These are phyloP conservation scores for Euphorbia neoarborescens DNA, from an alignment of 441 rosid genomes.

Conservation along the genomic window DNA sequence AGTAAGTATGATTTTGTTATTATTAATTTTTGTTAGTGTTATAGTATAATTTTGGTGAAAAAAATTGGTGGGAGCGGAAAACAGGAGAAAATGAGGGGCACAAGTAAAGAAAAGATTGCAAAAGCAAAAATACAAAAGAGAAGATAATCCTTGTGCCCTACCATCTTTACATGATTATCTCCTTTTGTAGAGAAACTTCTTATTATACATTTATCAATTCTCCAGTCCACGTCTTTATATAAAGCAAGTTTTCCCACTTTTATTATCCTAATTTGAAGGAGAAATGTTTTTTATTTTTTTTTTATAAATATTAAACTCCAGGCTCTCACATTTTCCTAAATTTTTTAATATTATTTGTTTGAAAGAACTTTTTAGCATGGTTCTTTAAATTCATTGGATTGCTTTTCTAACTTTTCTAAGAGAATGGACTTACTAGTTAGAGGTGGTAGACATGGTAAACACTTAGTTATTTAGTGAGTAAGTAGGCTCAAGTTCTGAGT, in stretches of 20 bases:
- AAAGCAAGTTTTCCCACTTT: conserved; percentile 28
- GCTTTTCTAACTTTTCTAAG: no score
- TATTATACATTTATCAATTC: conserved; percentile 33
- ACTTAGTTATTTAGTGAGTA: no score
- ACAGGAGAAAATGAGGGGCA: conserved; percentile 27
- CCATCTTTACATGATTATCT: conserved; percentile 42
- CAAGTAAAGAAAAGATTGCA: conserved; percentile 26
- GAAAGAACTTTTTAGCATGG: no score
- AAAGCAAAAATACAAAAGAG: conserved; percentile 32
- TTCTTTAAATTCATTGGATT: no score
- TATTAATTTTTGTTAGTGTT: no score
- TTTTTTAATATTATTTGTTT: no score
- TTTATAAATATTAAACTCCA: no score
- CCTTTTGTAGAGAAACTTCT: conserved; percentile 35
- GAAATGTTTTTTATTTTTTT: background rate
- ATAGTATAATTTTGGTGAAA: background rate
- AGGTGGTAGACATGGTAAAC: no score
- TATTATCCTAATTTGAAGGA: background rate
- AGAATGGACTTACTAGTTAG: no score
- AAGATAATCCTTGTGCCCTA: conserved; percentile 45
- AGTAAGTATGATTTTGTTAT: no score
- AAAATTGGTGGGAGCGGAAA: conserved; percentile 32
- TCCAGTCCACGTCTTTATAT: conserved; percentile 32
- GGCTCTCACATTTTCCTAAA: no score
- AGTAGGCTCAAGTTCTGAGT: no score